Percentiles rank a stretch among this genome's conserved stretches.
Evolutionary conservation across 331 rosid species (phyloP).

Genomic region (Quercus phellos): DNA sequence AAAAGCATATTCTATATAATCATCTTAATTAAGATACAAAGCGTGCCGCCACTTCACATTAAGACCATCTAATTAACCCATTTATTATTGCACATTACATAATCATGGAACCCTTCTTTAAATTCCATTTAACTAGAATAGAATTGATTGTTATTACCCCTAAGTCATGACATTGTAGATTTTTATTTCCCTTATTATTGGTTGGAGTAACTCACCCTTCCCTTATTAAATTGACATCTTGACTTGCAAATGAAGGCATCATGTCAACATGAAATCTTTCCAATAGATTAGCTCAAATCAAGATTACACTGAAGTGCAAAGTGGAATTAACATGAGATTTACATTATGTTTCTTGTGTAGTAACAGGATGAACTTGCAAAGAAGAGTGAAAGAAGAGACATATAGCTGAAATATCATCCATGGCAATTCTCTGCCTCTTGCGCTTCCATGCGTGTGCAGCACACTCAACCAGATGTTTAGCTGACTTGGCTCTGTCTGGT

Average conservation of each 20-base stretch:
- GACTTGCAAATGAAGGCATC: background rate
- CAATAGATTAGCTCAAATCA: conserved; percentile 13
- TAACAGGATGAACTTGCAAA: conserved; percentile 26
- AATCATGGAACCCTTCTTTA: background rate
- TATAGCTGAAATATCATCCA: conserved; percentile 89
- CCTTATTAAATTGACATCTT: background rate
- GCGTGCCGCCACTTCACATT: background rate
- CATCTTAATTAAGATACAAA: too few species aligned
- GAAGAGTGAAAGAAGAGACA: conserved; percentile 80
- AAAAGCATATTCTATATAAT: background rate
- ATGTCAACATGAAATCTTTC: background rate
- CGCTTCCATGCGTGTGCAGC: conserved; percentile 81
- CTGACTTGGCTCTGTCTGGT: conserved; percentile 52
- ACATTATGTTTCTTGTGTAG: conserved; percentile 23
- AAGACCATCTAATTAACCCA: background rate
- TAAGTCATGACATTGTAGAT: background rate
- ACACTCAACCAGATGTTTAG: conserved; percentile 59
- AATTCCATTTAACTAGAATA: background rate
- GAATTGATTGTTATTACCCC: background rate
- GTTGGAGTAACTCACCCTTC: background rate
- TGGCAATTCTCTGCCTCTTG: conserved; percentile 73
- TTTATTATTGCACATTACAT: background rate
- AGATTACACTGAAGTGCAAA: conserved; percentile 19
- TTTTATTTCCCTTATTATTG: background rate
- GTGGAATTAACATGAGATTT: conserved; percentile 4